Base-by-base conservation (phyloP, 768 basidiomycete species). In the Tulasnella sp. region DNA sequence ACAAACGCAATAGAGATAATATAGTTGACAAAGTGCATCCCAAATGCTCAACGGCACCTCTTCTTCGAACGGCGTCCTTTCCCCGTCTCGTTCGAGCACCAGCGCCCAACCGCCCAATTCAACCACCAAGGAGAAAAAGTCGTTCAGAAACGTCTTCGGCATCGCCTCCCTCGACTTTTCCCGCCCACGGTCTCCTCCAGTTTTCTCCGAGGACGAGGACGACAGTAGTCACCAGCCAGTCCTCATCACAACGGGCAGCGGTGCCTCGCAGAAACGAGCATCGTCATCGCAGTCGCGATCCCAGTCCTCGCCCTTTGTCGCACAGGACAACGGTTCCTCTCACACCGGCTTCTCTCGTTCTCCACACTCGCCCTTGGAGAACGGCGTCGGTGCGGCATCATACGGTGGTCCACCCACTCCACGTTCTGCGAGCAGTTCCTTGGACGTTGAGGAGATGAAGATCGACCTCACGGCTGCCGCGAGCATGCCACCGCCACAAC, bases 121-220 rank as follows among this genome's bases (percentile, higher is more conserved):
- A 17, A 29, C 55, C 38, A 43, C 29, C 21, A 38, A 44, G 7
- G 41, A 38, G 15, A 56, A 56, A 42, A 63, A 63, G 32, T 62
- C 61, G 45, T 64, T 64, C 60, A 29, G 60, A 42, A 64, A 55
- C 29, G 42, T 56, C 41, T 43, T 63, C 30, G 52, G 61, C 45
- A 43, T 64, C 38, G 51, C 60, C 38, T 23, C 42, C 42, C 51
- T 54, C 51, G n/a, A 24, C 34, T 38, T 38, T 38, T 38, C 34
- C 26, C 52, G 42, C 21, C 32, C 51, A 7, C 34, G 43, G 15
- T 50, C 48, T 3, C 43, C 58, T 11, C 42, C 47, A 24, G 27
- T 60, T 51, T 30, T 38, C 15, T 38, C 34, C 5, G 26, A 49
- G 42, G 43, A 61, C 50, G 42, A 32, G 38, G 41, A 52, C 26